phyloP scores from a whole-genome alignment of 176 grass and related monocot species.

The Aegilops bicornis region DNA sequence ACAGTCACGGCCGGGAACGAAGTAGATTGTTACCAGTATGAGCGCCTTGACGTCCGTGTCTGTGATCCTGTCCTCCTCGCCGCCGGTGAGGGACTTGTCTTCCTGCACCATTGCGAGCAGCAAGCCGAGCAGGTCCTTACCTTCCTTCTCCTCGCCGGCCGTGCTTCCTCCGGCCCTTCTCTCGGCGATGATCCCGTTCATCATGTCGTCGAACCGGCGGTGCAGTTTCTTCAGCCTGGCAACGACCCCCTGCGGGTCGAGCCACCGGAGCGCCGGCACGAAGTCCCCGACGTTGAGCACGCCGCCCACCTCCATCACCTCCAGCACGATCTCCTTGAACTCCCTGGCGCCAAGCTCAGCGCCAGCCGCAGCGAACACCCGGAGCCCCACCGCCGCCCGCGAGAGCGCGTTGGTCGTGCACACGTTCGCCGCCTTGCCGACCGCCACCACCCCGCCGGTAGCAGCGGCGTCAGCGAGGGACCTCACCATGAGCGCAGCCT shows the following conservation, averaged over 20 bases:
- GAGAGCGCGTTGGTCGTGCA: constrained; percentile 68
- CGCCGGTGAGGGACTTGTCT: not conserved
- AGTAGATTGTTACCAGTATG: constrained; percentile 44
- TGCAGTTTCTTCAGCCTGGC: constrained; percentile 62
- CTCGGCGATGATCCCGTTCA: constrained; percentile 54
- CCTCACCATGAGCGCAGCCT: constrained; percentile 51
- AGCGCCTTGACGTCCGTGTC: constrained; percentile 66
- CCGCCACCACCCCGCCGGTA: not conserved
- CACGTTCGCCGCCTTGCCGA: constrained; percentile 49
- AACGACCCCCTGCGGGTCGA: constrained; percentile 59
- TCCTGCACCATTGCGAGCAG: constrained; percentile 46
- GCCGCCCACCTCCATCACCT: constrained; percentile 54
- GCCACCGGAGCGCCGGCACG: constrained; percentile 48
- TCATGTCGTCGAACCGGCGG: constrained; percentile 56
- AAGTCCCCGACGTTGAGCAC: constrained; percentile 69
- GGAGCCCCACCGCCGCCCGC: constrained; percentile 49
- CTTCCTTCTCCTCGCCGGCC: not conserved
- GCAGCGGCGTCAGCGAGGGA: not conserved
- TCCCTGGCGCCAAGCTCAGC: constrained; percentile 32
- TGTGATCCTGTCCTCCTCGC: constrained; percentile 34
- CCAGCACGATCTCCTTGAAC: constrained; percentile 65
- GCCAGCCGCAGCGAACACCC: constrained; percentile 41
- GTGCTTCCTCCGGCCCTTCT: constrained; percentile 17
- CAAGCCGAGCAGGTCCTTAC: constrained; percentile 37
- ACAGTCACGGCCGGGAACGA: not conserved